Evolutionary conservation across 495 filamentous ascomycete species (phyloP).

Genomic region (Glutinoglossum americanum): DNA sequence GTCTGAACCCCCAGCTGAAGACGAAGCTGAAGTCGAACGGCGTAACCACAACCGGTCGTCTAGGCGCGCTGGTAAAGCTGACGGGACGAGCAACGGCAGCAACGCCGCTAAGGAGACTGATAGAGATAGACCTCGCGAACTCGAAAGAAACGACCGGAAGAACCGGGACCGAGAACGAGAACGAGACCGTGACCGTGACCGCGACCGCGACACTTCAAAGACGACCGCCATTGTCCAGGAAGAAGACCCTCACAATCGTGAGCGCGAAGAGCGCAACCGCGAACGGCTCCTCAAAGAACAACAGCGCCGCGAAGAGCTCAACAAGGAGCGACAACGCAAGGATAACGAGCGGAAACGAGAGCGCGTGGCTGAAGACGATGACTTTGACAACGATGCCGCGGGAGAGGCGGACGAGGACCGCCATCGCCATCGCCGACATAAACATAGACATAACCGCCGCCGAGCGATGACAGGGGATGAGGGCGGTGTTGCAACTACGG

Average conservation of each 20-base stretch:
- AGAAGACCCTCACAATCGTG: conserved; percentile 46
- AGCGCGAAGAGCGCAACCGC: conserved; percentile 53
- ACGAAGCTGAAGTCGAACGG: neutral
- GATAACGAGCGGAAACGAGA: conserved; percentile 4
- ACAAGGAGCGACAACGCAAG: conserved; percentile 3
- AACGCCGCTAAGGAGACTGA: conserved; percentile 10
- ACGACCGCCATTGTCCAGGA: conserved; percentile 6
- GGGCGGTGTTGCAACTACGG: neutral
- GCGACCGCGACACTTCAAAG: conserved; percentile 17
- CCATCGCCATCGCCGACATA: neutral
- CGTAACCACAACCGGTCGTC: neutral
- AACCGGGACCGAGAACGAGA: conserved; percentile 22
- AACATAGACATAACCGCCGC: neutral
- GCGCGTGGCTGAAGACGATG: neutral
- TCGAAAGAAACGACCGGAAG: conserved; percentile 6
- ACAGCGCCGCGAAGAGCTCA: conserved; percentile 31
- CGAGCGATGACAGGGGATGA: neutral
- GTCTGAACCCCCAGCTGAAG: neutral
- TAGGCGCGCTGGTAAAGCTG: neutral
- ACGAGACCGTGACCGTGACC: conserved; percentile 13
- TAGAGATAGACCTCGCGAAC: conserved; percentile 13
- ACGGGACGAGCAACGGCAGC: conserved; percentile 6
- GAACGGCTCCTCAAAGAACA: conserved; percentile 62
- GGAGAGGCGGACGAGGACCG: neutral
- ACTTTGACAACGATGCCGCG: neutral